Evolutionary conservation across 106 monocot species (phyloP), one percentile per base, ranked within the genome.

Genomic region (Agapanthus africanus): DNA sequence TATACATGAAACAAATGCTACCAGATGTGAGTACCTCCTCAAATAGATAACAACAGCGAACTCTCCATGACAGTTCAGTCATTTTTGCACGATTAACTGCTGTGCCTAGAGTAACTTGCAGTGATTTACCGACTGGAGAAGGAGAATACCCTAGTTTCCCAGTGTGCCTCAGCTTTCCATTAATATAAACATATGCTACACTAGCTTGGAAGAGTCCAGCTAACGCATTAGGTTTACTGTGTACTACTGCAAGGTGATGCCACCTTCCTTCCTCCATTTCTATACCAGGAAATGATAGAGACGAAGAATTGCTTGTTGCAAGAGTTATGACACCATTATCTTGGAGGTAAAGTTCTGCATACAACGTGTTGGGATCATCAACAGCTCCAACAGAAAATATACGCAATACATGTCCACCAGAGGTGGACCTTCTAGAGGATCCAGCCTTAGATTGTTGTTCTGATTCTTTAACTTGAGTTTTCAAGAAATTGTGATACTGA

Each of bases 231-330:
- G 99, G 99, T 72, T 99, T 99, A 63, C 93, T 99, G 66, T 99
- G 99, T 73, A 99, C 83, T 77, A 99, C 83, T 32, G 90, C 99
- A 73, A 99, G 82, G 70, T 99, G 99, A 81, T 99, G 86, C 99
- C 99, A 99, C 40, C 79, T 84, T 39, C 90, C 90, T 81, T 93
- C 93, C 66, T 99, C 87, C 61, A 99, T 67, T 66, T 93, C 93
- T 49, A 83, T 52, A 19, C 82, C 70, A 67, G 87, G 72, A 81
- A 90, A 93, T 59, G 99, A 99, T 27, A 99, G 47, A 37, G 79
- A 83, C 65, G 75, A 85, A 34, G 89, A 90, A 59, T 61, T 90
- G 80, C 99, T 93, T 47, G 99, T 99, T 74, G 99, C 77, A 50
- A 99, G 87, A 37, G 93, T 90, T 62, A 99, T 76, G 10, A 83